Evolutionary conservation across 1,139 yeast species (phyloP), one percentile per base, ranked within the genome.

Genomic region (Protomyces lactucae-debilis): DNA sequence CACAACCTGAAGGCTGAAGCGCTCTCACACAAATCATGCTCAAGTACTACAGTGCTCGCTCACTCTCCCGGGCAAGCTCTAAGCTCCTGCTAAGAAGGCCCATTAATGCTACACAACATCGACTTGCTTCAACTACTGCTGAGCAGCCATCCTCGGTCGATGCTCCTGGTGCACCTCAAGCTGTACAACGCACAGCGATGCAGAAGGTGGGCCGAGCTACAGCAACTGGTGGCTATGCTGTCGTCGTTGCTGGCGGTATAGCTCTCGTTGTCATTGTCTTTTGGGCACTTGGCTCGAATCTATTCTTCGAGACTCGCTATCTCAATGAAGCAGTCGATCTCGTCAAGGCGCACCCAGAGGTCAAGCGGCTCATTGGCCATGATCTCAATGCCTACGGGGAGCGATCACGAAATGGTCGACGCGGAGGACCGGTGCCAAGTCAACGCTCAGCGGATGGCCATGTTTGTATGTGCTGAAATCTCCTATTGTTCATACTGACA

Each of bases 331-430:
- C 63, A 14, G 63, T 59, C n/a, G 57, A 52, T 25, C 45, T 77
- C 1, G 74, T 75, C 65, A 72, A 73, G 59, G 74, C 74, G 10
- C 59, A 67, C 48, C 73, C 71, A 52, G 70, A 57, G 16, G 36
- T 55, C 35, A 55, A 55, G 28, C 54, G 45, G 60, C 43, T 55
- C n/a, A 23, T 55, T 16, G 64, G 60, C 10, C 37, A 43, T 48
- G 43, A 55, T 52, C 39, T 55, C 28, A 55, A 60, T 36, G 64
- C 60, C 12, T 54, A 60, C 21, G 64, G 60, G n/a, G 64, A 60
- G 48, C 16, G 60, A 28, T 23, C 57, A 35, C 54, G 54, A n/a
- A 40, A 52, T 9, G 59, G 64, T 21, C 21, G 64, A 32, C 45
- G 59, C n/a, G 59, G 64, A 21, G 59, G 59, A 23, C 52, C 57